Percentiles rank a stretch among this genome's conserved stretches.
Conservation (phyloP, 2,329 filamentous ascomycete genomes). For the Alternaria conjuncta region DNA sequence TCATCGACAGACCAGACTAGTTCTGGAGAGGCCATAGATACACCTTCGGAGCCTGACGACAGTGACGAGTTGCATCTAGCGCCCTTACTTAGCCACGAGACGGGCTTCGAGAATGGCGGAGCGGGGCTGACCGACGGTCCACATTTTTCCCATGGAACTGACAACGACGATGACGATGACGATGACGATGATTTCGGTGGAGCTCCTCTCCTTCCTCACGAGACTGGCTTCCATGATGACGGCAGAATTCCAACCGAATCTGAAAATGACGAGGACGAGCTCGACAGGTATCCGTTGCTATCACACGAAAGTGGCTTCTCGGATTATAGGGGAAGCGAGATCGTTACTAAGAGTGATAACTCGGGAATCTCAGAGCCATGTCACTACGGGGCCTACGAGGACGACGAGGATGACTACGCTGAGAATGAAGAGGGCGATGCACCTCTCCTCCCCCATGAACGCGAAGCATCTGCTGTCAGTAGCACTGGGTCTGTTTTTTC, state of each 20-base stretch:
- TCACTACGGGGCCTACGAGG: slow-evolving; percentile 15
- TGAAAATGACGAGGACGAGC: slow-evolving; percentile 28
- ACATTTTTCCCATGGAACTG: slow-evolving; percentile 20
- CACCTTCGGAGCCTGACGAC: slow-evolving; percentile 25
- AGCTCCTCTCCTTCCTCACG: slow-evolving; percentile 30
- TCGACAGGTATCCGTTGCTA: slow-evolving; percentile 42
- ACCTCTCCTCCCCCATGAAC: slow-evolving; percentile 34
- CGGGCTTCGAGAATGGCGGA: neutral
- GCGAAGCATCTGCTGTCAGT: slow-evolving; percentile 15
- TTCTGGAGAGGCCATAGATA: slow-evolving; percentile 22
- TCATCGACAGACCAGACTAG: slow-evolving; percentile 30
- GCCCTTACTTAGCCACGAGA: slow-evolving; percentile 24
- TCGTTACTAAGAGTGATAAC: slow-evolving; percentile 23
- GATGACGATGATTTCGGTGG: slow-evolving; percentile 10
- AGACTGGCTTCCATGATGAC: slow-evolving; percentile 18
- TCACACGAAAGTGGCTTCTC: slow-evolving; percentile 45
- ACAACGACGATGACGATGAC: neutral
- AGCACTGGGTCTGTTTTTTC: slow-evolving; percentile 23
- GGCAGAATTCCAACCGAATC: slow-evolving; percentile 8
- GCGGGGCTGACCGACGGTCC: slow-evolving; percentile 17
- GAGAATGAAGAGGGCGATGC: slow-evolving; percentile 14
- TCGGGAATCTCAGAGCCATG: slow-evolving; percentile 12
- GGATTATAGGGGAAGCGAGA: slow-evolving; percentile 18
- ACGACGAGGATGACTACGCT: neutral
- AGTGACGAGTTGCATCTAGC: slow-evolving; percentile 17